Conservation (phyloP, 1,284 basidiomycete genomes). For the Acaromyces ingoldii region DNA sequence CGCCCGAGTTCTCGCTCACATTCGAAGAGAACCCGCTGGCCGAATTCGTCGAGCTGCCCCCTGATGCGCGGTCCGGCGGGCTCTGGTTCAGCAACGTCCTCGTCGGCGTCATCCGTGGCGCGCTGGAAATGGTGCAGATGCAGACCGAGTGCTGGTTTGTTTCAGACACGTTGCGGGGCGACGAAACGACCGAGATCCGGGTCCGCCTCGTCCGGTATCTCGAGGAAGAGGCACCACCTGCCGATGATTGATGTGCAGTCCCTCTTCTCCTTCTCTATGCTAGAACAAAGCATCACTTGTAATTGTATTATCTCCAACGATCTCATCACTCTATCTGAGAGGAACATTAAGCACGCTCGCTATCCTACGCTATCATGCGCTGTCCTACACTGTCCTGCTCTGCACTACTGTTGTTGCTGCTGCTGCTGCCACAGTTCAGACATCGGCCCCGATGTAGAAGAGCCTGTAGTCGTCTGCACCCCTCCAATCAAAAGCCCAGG, state of each 20-base stretch:
- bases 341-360: too few relatives aligned
- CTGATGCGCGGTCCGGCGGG: conserved; percentile 67
- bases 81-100: conserved; percentile 95
- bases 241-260: conserved; percentile 44
- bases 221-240: conserved; percentile 70
- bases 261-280: too few relatives aligned
- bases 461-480: conserved; percentile 31
- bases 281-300: too few relatives aligned
- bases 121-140: conserved; percentile 98
- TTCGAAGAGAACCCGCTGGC: conserved; percentile 94
- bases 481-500: conserved; percentile 30
- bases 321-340: too few relatives aligned
- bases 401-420: too few relatives aligned
- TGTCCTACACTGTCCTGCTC: too few relatives aligned
- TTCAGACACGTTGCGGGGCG: conserved; percentile 83
- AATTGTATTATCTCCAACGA: too few relatives aligned
- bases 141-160: conserved; percentile 87
- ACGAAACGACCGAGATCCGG: conserved; percentile 87
- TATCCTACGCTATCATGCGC: too few relatives aligned
- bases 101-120: conserved; percentile 86
- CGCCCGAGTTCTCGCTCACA: background rate
- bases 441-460: conserved; percentile 24
- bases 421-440: conserved; percentile 10
- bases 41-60: conserved; percentile 94
- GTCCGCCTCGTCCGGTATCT: conserved; percentile 84